A percentile compares a stretch with the other conserved stretches of the same genome.
phyloP scores from a whole-genome alignment of 2,329 filamentous ascomycete species.

The Eutypa lata region DNA sequence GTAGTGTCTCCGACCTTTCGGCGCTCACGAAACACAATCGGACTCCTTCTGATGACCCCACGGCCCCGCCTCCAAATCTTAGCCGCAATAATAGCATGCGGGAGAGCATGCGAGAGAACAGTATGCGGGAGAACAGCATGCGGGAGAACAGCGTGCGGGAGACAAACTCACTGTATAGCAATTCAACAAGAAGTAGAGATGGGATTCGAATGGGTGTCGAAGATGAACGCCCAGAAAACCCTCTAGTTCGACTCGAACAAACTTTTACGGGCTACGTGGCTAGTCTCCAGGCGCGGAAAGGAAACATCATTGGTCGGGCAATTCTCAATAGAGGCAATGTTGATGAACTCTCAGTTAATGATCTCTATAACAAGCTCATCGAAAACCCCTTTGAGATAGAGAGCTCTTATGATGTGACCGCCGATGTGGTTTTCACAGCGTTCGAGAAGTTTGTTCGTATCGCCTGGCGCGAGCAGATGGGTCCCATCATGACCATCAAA shows the following conservation, averaged over 20 bases:
- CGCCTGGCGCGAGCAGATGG: constrained; percentile 87
- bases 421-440: constrained; percentile 83
- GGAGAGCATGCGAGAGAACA: constrained; percentile 18
- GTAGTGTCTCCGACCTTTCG: constrained; percentile 40
- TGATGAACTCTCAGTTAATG: constrained; percentile 80
- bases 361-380: constrained; percentile 83
- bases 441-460: constrained; percentile 91
- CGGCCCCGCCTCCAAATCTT: constrained; percentile 34
- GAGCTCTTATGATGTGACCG: constrained; percentile 67
- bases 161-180: constrained; percentile 47
- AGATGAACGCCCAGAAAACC: constrained; percentile 59
- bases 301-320: constrained; percentile 77
- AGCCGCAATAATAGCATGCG: constrained; percentile 45
- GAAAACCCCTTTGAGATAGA: constrained; percentile 80
- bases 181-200: constrained; percentile 47
- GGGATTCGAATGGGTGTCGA: constrained; percentile 41
- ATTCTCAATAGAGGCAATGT: constrained; percentile 67
- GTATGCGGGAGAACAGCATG: too few species aligned
- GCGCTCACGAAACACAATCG: constrained; percentile 38
- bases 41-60: constrained; percentile 31
- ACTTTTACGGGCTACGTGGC: constrained; percentile 81
- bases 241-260: constrained; percentile 73
- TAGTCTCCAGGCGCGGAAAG: constrained; percentile 79
- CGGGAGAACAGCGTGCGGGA: constrained; percentile 39
- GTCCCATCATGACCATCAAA: constrained; percentile 72